Conservation (phyloP, 1,139 yeast species). For the Waltiozyma sp. region DNA sequence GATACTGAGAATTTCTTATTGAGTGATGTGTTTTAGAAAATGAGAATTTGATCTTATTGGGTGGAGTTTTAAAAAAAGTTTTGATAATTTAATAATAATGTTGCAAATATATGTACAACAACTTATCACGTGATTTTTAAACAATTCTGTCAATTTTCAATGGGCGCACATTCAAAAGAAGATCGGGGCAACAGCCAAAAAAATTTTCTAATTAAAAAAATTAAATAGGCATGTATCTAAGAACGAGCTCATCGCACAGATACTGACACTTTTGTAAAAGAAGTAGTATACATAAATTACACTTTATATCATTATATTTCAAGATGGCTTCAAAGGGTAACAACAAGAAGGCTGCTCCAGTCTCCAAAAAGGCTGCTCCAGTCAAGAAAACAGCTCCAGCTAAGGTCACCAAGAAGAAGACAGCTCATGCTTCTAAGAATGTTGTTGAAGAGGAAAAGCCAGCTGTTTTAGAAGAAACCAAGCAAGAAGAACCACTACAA, state of each 20-base stretch:
- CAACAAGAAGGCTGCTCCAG: not conserved
- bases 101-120: too few species aligned
- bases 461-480: not conserved
- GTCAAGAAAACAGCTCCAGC: not conserved
- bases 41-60: too few species aligned
- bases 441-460: not conserved
- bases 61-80: too few species aligned
- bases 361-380: not conserved
- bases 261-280: not conserved
- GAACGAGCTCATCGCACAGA: not conserved
- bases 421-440: not conserved
- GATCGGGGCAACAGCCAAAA: not conserved
- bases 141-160: too few species aligned
- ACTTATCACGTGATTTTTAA: too few species aligned
- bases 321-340: not conserved
- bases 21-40: too few species aligned
- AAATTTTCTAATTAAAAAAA: not conserved
- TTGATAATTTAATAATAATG: too few species aligned
- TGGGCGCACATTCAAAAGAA: too few species aligned
- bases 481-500: not conserved
- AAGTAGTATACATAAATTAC: not conserved
- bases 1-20: too few species aligned
- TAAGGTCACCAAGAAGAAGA: not conserved
- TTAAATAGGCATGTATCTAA: not conserved
- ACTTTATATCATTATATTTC: not conserved